Percentiles rank a stretch among this genome's conserved stretches.
phyloP scores from a whole-genome alignment of 129 eudicot species.

The Deinandra increscens region DNA sequence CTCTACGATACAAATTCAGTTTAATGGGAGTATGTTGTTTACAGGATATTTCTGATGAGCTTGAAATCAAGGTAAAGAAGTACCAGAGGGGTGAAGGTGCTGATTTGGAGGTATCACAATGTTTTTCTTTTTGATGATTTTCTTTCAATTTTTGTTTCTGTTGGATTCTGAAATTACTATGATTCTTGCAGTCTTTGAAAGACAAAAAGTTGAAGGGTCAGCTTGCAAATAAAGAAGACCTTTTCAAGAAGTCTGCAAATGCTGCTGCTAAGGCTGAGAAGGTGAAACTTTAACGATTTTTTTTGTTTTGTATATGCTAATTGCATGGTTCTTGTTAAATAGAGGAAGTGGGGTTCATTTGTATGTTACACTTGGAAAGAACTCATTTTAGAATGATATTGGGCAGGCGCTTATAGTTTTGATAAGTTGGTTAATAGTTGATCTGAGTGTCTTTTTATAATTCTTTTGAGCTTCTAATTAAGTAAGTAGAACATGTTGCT shows the following conservation, averaged over 20 bases:
- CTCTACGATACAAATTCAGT: not conserved
- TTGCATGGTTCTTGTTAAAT: not conserved
- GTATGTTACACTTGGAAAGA: not conserved
- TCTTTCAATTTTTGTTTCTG: not conserved
- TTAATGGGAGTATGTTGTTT: not conserved
- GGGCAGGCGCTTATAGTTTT: not conserved
- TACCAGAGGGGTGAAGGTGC: conserved; percentile 87
- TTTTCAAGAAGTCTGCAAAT: conserved; percentile 67
- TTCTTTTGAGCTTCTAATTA: too few species aligned
- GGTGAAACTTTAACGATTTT: conserved; percentile 37
- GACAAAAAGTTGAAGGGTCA: conserved; percentile 88
- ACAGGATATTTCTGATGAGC: conserved; percentile 52
- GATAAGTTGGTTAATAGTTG: too few species aligned
- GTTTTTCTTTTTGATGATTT: not conserved
- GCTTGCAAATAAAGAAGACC: conserved; percentile 69
- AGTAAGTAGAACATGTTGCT: too few species aligned
- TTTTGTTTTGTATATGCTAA: not conserved
- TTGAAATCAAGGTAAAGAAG: conserved; percentile 56
- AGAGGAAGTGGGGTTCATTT: too few species aligned
- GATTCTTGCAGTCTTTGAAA: conserved; percentile 46
- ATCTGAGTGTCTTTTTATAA: too few species aligned
- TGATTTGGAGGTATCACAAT: conserved; percentile 56
- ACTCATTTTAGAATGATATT: not conserved
- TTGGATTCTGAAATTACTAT: not conserved
- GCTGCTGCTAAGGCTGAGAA: conserved; percentile 79